Base-by-base conservation (phyloP, 148 eudicot species). In the Heliamphora exappendiculata region DNA sequence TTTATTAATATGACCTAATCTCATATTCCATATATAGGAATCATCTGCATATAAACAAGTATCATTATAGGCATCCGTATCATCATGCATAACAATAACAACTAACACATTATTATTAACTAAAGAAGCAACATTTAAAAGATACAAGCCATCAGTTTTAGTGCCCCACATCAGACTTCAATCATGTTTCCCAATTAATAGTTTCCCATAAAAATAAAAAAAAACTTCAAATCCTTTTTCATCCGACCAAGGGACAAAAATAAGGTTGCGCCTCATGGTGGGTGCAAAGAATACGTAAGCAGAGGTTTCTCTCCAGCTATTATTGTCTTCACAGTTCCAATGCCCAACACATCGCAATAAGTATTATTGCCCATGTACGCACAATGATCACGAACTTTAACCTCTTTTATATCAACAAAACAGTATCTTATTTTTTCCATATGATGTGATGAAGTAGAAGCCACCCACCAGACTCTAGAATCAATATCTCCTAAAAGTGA, bases 401-500 rank as follows among this genome's bases (percentile, higher is more conserved):
- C 26, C 41, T n/a, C n/a, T n/a, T 65, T 22, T 65, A 16, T 65
- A 44, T 16, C 12, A 4, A 1, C n/a, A 17, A 65, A 65, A 65
- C 4, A 1, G 0, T 20, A 6, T 34, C 22, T 65, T 1, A 20
- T 34, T 45, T 65, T 65, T 12, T 44, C 44, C 41, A 36, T 45
- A 9, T 65, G 69, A 6, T 9, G 69, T 12, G 41, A 65, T 1
- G 69, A 65, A 17, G 69, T 45, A 34, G 44, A 65, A 36, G 34
- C 69, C 3, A 65, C 44, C 69, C 44, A 65, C 69, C 69, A 65
- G n/a, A n/a, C n/a, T n/a, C n/a, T n/a, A n/a, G n/a, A n/a, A n/a
- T n/a, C n/a, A n/a, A n/a, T n/a, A n/a, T n/a, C n/a, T n/a, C n/a
- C n/a, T n/a, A n/a, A n/a, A n/a, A n/a, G n/a, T n/a, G n/a, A n/a